A percentile compares a stretch with the other conserved stretches of the same genome.
Conservation (phyloP, 192 early-diverging fungal species). For the Backusella sp. region DNA sequence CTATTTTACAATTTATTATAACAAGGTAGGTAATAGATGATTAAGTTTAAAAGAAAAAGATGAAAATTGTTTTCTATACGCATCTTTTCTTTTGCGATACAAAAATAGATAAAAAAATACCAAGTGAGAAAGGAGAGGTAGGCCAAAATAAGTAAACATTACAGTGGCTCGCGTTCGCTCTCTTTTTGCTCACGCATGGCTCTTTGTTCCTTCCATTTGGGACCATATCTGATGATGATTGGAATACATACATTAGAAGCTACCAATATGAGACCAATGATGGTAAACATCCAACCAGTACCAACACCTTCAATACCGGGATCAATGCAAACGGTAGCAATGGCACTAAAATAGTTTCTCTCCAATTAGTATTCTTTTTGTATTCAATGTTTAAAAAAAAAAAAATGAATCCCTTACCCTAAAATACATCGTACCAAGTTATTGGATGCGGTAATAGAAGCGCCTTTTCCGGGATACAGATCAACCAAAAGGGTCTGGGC, state of each 20-base stretch:
- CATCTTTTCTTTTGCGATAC: not conserved
- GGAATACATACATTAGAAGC: constrained; percentile 13
- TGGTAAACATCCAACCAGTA: constrained; percentile 32
- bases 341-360: not conserved
- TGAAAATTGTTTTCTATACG: not conserved
- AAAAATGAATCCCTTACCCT: not conserved
- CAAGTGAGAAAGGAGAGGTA: not conserved
- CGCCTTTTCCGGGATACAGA: constrained; percentile 27
- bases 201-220: constrained; percentile 16
- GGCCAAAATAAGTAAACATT: not conserved
- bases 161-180: not conserved
- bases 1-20: not conserved
- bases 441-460: constrained; percentile 29
- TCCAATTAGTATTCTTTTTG: not conserved
- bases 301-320: constrained; percentile 26
- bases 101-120: not conserved
- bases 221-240: constrained; percentile 18
- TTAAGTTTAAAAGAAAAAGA: not conserved
- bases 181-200: not conserved
- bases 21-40: not conserved
- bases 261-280: constrained; percentile 16
- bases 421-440: constrained; percentile 30
- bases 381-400: not conserved
- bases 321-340: constrained; percentile 27
- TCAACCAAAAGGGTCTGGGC: constrained; percentile 27